Evolutionary conservation across 495 filamentous ascomycete genomes (phyloP), one percentile per base, ranked within the genome.

Genomic region (Aspergillus saccharolyticus): DNA sequence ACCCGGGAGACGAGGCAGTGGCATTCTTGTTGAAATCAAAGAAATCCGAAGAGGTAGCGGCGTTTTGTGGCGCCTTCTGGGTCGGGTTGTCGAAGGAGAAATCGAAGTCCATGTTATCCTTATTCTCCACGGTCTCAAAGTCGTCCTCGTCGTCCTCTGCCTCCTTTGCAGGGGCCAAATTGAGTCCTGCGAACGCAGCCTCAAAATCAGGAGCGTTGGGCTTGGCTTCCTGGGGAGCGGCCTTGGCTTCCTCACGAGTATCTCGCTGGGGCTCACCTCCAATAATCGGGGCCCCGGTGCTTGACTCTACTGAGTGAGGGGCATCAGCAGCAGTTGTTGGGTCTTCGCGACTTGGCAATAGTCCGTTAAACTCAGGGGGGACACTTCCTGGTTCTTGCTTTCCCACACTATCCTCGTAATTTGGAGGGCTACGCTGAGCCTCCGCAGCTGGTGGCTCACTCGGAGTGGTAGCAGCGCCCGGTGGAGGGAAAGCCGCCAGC

Each of bases 171-270:
- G 75, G 75, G 1, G 75, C 76, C 33, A 78, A 66, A 44, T 77
- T 83, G 14, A 97, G 80, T 55, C 89, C 92, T 56, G 86, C 90
- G 66, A 98, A 98, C 42, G 90, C 91, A 44, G 91, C 87, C 47
- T 96, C 95, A 62, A 96, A 91, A 54, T 92, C 89, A 79, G 59
- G 82, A 18, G 66, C 70, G 44, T 67, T 66, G 1, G 71, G 54
- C 60, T 73, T 75, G n/a, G 62, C 68, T 21, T 63, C 65, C 18
- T 60, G 56, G 14, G 65, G 53, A 44, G 55, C 42, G 19, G 56
- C 57, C 30, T 62, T 53, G 19, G 57, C 14, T 24, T 49, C 46
- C 21, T 50, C 28, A 15, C 17, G 22, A 14, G 33, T 24, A 17
- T 68, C 62, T 6, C 55, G 61, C 44, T 72, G 74, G 10, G 71